A percentile compares a stretch with the other conserved stretches of the same genome.
Evolutionary conservation across 1,284 basidiomycete genomes (phyloP).

Genomic region (Heterobasidion occidentale): DNA sequence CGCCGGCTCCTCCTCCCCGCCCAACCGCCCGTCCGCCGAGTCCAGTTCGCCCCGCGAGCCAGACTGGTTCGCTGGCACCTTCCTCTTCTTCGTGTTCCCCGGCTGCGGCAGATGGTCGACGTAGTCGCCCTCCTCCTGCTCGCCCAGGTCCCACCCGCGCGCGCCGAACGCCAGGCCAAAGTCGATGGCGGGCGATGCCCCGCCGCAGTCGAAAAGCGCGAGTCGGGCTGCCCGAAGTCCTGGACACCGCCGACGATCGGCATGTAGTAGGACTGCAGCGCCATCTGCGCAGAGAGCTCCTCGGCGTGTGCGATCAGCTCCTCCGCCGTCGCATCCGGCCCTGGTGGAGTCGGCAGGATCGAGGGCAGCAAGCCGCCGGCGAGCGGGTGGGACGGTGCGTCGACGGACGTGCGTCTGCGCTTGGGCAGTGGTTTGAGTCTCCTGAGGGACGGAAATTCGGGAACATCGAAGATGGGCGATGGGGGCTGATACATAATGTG

Average conservation of each 20-base stretch:
- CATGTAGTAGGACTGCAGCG: conserved; percentile 54
- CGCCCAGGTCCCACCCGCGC: conserved; percentile 31
- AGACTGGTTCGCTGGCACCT: conserved; percentile 54
- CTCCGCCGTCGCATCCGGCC: conserved; percentile 35
- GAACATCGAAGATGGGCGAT: conserved; percentile 52
- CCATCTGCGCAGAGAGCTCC: conserved; percentile 42
- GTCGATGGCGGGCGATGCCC: conserved; percentile 16
- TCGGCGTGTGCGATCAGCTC: conserved; percentile 44
- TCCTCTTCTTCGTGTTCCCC: conserved; percentile 81
- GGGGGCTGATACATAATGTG: conserved; percentile 35
- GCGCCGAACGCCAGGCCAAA: conserved; percentile 6
- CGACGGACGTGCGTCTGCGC: conserved; percentile 45
- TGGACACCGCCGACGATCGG: conserved; percentile 43
- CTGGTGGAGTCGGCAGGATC: conserved; percentile 10
- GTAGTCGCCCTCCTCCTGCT: conserved; percentile 49
- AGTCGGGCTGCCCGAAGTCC: conserved; percentile 27
- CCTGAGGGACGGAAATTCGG: conserved; percentile 52
- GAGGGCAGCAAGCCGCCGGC: conserved; percentile 8
- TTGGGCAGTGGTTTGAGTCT: conserved; percentile 71
- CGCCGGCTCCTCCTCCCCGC: conserved; percentile 31
- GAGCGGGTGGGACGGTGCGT: conserved; percentile 9
- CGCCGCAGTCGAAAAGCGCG: background rate
- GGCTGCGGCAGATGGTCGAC: conserved; percentile 61
- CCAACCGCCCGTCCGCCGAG: conserved; percentile 22
- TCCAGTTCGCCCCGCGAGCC: conserved; percentile 32